These are phyloP conservation scores for Avicennia marina DNA, from an alignment of 257 asterid genomes.

Conservation along the genomic window DNA sequence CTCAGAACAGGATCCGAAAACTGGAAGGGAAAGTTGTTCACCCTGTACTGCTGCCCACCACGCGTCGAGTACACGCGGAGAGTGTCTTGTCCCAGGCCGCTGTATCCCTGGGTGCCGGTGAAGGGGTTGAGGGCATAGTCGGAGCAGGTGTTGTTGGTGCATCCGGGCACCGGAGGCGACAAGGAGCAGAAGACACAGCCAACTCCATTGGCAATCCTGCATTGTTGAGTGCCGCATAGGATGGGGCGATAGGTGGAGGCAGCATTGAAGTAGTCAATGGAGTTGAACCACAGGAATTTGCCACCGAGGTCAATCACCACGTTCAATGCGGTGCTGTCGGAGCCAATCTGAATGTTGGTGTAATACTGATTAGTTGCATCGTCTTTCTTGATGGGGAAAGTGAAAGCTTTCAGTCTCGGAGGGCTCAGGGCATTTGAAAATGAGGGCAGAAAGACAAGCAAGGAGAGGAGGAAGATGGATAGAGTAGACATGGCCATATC, in stretches of 20 bases:
- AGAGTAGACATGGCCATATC: conserved; percentile 25
- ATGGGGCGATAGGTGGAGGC: conserved; percentile 43
- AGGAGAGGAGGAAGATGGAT: conserved; percentile 15
- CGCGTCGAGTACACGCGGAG: conserved; percentile 21
- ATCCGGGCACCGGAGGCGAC: conserved; percentile 39
- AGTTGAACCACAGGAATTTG: conserved; percentile 41
- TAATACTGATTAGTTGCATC: conserved; percentile 35
- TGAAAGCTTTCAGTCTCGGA: conserved; percentile 37
- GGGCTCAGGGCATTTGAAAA: conserved; percentile 25
- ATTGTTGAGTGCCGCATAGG: conserved; percentile 28
- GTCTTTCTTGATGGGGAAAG: conserved; percentile 40
- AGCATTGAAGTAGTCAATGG: conserved; percentile 29
- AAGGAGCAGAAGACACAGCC: conserved; percentile 48
- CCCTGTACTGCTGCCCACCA: conserved; percentile 17
- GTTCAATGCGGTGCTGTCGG: conserved; percentile 30
- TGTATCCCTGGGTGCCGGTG: conserved; percentile 38
- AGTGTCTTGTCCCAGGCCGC: conserved; percentile 36
- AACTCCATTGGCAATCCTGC: conserved; percentile 27
- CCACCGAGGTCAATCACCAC: conserved; percentile 43
- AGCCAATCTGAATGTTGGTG: conserved; percentile 35
- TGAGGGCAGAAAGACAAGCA: neutral
- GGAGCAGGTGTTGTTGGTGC: conserved; percentile 56
- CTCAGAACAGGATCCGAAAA: conserved; percentile 29
- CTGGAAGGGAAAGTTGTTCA: conserved; percentile 34
- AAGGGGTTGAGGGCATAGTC: conserved; percentile 48